Percentiles rank a stretch among this genome's conserved stretches.
These are phyloP conservation scores for Paramecium bursaria DNA, from an alignment of 73 alveolate genomes.

Conservation along the genomic window DNA sequence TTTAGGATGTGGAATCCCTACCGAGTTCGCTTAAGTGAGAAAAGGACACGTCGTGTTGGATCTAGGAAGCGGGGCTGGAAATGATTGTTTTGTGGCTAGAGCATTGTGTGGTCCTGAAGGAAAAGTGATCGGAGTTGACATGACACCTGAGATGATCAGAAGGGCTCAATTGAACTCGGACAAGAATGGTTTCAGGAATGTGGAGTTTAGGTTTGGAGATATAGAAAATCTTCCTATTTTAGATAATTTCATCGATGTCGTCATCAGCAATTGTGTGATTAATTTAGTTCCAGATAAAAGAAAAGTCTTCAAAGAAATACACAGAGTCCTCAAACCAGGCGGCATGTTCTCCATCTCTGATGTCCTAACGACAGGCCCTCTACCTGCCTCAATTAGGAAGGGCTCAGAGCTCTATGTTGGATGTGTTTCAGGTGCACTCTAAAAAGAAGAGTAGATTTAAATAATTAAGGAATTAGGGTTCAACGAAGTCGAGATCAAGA, in stretches of 20 bases:
- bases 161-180: conserved; percentile 80
- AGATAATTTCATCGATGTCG: conserved; percentile 85
- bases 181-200: conserved; percentile 78
- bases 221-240: conserved; percentile 80
- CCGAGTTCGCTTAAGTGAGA: conserved; percentile 64
- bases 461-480: conserved; percentile 71
- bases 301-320: conserved; percentile 77
- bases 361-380: conserved; percentile 82
- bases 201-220: conserved; percentile 81
- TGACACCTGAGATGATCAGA: conserved; percentile 85
- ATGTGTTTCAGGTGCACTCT: conserved; percentile 87
- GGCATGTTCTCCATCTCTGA: conserved; percentile 90
- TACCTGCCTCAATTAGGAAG: conserved; percentile 77
- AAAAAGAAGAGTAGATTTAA: conserved; percentile 76
- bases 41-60: conserved; percentile 83
- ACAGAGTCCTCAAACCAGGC: conserved; percentile 80
- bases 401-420: conserved; percentile 85
- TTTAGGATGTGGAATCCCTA: conserved; percentile 78
- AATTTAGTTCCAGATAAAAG: conserved; percentile 81
- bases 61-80: conserved; percentile 94
- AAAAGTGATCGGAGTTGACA: conserved; percentile 88
- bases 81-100: conserved; percentile 82
- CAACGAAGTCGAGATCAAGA: conserved; percentile 16
- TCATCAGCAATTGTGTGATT: conserved; percentile 86
- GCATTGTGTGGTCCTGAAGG: conserved; percentile 83